Conservation (phyloP, 176 grass and related monocot species). For the Paspalum notatum region DNA sequence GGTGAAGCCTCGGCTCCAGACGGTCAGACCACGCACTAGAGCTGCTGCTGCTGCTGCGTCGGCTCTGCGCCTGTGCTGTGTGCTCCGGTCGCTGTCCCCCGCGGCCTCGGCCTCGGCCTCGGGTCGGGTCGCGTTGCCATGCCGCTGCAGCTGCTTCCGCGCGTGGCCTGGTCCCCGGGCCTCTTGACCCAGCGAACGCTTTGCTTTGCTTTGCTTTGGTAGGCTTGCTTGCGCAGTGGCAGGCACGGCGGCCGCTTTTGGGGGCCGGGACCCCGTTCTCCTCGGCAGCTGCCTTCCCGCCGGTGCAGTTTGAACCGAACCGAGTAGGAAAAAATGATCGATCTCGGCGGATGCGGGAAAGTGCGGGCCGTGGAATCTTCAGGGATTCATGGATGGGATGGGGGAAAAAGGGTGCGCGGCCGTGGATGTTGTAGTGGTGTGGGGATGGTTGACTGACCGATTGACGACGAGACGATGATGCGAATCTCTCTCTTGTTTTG, state of each 20-base stretch:
- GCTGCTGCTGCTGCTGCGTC: neutral
- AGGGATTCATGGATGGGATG: neutral
- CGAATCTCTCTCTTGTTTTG: conserved; percentile 11
- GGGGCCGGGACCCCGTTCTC: neutral
- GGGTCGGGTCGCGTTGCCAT: conserved; percentile 4
- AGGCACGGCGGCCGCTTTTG: conserved; percentile 29
- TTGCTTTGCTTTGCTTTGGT: neutral
- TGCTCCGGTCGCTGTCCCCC: neutral
- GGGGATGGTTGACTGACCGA: neutral
- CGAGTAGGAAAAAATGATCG: conserved; percentile 35
- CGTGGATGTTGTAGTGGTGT: no score
- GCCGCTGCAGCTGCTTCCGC: conserved; percentile 4
- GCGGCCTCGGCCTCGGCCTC: conserved; percentile 3
- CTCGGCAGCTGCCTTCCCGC: conserved; percentile 22
- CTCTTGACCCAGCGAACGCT: conserved; percentile 16
- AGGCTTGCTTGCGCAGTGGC: conserved; percentile 14
- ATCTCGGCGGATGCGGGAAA: conserved; percentile 24
- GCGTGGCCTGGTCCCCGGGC: conserved; percentile 25
- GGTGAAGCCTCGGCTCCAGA: conserved; percentile 13
- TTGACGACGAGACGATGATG: conserved; percentile 31
- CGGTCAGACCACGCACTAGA: neutral
- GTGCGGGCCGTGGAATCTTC: conserved; percentile 11
- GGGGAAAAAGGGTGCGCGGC: neutral
- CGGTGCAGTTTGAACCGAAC: conserved; percentile 51
- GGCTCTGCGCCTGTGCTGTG: neutral